These are phyloP conservation scores for Mycena alexandri DNA, from an alignment of 768 basidiomycete species.

Conservation along the genomic window DNA sequence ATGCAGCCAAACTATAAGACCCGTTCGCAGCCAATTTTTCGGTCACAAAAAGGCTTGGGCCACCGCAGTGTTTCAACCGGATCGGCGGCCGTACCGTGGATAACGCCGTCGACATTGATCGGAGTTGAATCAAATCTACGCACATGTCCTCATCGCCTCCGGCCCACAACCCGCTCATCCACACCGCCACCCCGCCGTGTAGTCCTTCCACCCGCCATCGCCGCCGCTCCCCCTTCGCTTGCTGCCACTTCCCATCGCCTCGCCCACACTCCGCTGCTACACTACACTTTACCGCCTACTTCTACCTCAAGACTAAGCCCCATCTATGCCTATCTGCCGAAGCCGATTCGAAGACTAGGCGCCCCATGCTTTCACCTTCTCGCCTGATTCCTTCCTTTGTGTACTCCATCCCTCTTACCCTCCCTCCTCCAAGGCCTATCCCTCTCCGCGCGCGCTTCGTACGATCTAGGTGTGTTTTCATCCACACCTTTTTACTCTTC, in stretches of 20 bases:
- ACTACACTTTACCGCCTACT: slow-evolving; percentile 11
- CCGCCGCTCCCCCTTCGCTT: slow-evolving; percentile 8
- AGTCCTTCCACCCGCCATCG: slow-evolving; percentile 5
- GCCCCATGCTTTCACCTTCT: slow-evolving; percentile 1
- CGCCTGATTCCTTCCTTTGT: neutral
- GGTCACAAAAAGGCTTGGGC: too few species aligned
- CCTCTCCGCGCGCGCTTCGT: neutral
- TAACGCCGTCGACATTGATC: too few species aligned
- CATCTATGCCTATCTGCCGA: slow-evolving; percentile 12
- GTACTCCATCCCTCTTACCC: slow-evolving; percentile 9
- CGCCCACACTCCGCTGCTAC: slow-evolving; percentile 3
- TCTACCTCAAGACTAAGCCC: slow-evolving; percentile 17
- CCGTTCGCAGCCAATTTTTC: too few species aligned
- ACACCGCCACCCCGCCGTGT: too few species aligned
- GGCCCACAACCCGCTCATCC: too few species aligned
- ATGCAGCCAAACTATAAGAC: too few species aligned
- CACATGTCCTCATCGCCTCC: too few species aligned
- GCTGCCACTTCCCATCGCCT: too few species aligned
- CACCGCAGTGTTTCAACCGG: too few species aligned
- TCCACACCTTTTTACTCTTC: slow-evolving; percentile 14
- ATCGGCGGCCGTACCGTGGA: too few species aligned
- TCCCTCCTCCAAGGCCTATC: slow-evolving; percentile 10
- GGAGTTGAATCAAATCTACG: too few species aligned
- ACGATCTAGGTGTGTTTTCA: slow-evolving; percentile 7
- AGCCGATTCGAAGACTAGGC: slow-evolving; percentile 13